phyloP scores from a whole-genome alignment of 2,329 filamentous ascomycete species.

The Myriosclerotinia duriaeana region DNA sequence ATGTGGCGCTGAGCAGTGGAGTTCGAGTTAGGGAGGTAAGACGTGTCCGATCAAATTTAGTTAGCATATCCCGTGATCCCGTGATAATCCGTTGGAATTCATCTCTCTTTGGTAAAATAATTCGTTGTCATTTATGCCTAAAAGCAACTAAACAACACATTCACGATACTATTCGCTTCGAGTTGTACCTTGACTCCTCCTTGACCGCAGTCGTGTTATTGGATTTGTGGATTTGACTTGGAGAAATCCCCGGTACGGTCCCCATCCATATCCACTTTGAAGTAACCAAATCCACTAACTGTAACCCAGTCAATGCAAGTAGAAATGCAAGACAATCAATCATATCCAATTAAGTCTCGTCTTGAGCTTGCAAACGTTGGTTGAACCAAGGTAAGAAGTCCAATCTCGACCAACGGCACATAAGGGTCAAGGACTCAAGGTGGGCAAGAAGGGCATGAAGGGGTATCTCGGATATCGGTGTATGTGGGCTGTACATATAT shows the following conservation, averaged over 20 bases:
- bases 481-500: background rate
- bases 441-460: background rate
- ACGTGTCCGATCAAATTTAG: slow-evolving; percentile 23
- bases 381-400: background rate
- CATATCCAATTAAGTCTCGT: slow-evolving; percentile 6
- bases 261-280: slow-evolving; percentile 5
- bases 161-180: slow-evolving; percentile 18
- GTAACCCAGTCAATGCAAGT: background rate
- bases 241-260: slow-evolving; percentile 3
- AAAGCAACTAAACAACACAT: slow-evolving; percentile 24
- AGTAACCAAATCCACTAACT: slow-evolving; percentile 4
- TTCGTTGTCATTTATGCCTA: slow-evolving; percentile 26
- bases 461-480: slow-evolving; percentile 11
- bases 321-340: slow-evolving; percentile 8
- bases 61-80: slow-evolving; percentile 9
- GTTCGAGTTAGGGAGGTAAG: slow-evolving; percentile 11
- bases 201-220: slow-evolving; percentile 21
- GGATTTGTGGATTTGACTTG: slow-evolving; percentile 21
- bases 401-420: background rate
- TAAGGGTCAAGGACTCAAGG: background rate
- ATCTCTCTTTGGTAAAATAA: slow-evolving; percentile 19
- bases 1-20: slow-evolving; percentile 24
- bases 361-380: background rate
- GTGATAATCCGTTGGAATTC: slow-evolving; percentile 16
- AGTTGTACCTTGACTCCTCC: slow-evolving; percentile 16